phyloP scores from a whole-genome alignment of 495 filamentous ascomycete genomes.

The Letharia columbiana region DNA sequence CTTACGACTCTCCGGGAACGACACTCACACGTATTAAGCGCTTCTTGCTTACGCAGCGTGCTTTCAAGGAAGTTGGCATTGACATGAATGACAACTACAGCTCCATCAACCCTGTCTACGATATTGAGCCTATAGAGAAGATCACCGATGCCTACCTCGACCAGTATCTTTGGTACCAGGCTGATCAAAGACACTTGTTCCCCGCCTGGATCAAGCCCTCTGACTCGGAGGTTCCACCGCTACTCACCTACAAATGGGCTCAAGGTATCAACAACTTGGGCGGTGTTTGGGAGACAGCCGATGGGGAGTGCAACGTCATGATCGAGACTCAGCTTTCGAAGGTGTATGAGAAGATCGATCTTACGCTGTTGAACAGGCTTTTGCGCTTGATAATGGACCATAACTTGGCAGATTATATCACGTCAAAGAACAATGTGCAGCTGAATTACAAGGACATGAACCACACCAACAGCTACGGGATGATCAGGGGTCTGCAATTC shows the following conservation, averaged over 20 bases:
- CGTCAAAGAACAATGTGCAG: constrained; percentile 98
- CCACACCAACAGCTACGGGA: constrained; percentile 95
- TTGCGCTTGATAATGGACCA: constrained; percentile 98
- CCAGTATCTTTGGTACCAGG: constrained; percentile 99
- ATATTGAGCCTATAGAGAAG: constrained; percentile 99
- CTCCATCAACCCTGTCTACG: constrained; percentile 97
- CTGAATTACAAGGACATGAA: constrained; percentile 99
- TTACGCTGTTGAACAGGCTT: constrained; percentile 88
- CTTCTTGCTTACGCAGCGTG: constrained; percentile 90
- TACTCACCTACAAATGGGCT: constrained; percentile 97
- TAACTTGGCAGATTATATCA: constrained; percentile 98
- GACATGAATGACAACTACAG: constrained; percentile 99
- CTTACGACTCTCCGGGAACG: constrained; percentile 95
- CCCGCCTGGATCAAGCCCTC: constrained; percentile 99
- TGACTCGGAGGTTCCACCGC: constrained; percentile 95
- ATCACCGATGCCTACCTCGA: constrained; percentile 99
- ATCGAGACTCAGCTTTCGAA: constrained; percentile 98
- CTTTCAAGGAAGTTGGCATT: constrained; percentile 98
- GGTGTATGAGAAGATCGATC: constrained; percentile 98
- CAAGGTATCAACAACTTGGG: constrained; percentile 99
- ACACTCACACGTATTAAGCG: constrained; percentile 96
- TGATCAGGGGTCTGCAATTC: constrained; percentile 96
- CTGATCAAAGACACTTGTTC: constrained; percentile 96
- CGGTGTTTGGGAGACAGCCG: constrained; percentile 89
- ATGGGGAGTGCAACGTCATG: constrained; percentile 98